Conservation (phyloP, 176 grass and related monocot species). For the Dactylis glomerata region DNA sequence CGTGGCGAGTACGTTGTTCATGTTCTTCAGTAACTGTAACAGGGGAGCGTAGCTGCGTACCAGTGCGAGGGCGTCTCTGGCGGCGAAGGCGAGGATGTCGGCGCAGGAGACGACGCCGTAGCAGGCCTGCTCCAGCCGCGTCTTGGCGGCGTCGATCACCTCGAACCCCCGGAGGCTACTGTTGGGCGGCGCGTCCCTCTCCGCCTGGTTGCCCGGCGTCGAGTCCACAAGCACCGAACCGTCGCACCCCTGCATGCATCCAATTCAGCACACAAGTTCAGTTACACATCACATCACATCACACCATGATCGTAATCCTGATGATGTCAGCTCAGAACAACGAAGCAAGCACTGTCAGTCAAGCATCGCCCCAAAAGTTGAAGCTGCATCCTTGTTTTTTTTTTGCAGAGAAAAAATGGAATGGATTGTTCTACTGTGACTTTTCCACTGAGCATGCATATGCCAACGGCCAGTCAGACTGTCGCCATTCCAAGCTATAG, state of each 20-base stretch:
- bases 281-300: background rate
- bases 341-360: background rate
- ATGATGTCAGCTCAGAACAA: background rate
- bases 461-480: background rate
- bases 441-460: background rate
- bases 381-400: background rate
- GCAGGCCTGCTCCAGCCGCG: conserved; percentile 53
- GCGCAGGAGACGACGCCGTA: conserved; percentile 58
- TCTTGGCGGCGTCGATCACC: conserved; percentile 57
- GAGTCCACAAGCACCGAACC: conserved; percentile 55
- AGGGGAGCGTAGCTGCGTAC: conserved; percentile 9
- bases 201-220: conserved; percentile 36
- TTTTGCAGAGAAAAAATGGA: background rate
- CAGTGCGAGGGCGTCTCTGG: conserved; percentile 55
- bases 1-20: background rate
- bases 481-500: background rate
- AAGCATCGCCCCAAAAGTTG: too few species aligned
- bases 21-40: background rate
- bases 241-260: conserved; percentile 46
- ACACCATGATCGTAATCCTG: background rate
- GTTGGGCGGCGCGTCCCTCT: conserved; percentile 65
- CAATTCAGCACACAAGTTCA: background rate
- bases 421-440: background rate
- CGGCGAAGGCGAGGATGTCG: conserved; percentile 61
- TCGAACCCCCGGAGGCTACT: conserved; percentile 48